Evolutionary conservation across 2,329 filamentous ascomycete species (phyloP), one percentile per base, ranked within the genome.

Genomic region (Ceratocystis variospora): DNA sequence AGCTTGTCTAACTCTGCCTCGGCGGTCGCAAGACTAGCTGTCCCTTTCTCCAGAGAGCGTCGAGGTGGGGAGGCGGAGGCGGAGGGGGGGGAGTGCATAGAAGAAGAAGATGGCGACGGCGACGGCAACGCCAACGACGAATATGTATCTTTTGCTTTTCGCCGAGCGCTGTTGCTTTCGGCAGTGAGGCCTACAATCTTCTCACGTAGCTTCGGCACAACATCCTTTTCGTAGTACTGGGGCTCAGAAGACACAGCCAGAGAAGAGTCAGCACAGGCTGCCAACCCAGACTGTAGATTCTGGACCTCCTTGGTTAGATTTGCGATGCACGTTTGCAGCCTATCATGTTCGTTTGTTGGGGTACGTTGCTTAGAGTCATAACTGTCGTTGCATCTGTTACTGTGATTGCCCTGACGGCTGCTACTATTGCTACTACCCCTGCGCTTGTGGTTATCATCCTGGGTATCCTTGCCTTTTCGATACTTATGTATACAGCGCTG

Each of bases 171-270:
- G 7, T 59, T 19, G 41, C 63, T 64, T 28, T 33, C 57, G 53
- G 28, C 15, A 2, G 53, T 53, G 15, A 67, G 62, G n/a, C 17
- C n/a, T 6, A 46, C 5, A 33, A 65, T 55, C 17, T 67, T n/a
- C 19, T 55, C 53, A 6, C 53, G 41, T 5, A 67, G 45, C 8
- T 41, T 8, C 3, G 62, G 66, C 8, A 62, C 48, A 19, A 67
- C 19, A 3, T 48, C 45, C 19, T 41, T 28, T n/a, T 50, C 45
- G 53, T 61, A 46, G 28, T 62, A 48, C 6, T 41, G 41, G 22
- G 46, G 53, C 55, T 59, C 55, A 7, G 55, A 59, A 37, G 28
- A 59, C n/a, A 15, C 5, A 19, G 55, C 10, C 7, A 7, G 33
- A 8, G 31, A 37, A 59, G 55, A 59, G 17, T 10, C 31, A 15